Evolutionary conservation across 2,329 filamentous ascomycete species (phyloP).

Genomic region (Drechslerella dactyloides): DNA sequence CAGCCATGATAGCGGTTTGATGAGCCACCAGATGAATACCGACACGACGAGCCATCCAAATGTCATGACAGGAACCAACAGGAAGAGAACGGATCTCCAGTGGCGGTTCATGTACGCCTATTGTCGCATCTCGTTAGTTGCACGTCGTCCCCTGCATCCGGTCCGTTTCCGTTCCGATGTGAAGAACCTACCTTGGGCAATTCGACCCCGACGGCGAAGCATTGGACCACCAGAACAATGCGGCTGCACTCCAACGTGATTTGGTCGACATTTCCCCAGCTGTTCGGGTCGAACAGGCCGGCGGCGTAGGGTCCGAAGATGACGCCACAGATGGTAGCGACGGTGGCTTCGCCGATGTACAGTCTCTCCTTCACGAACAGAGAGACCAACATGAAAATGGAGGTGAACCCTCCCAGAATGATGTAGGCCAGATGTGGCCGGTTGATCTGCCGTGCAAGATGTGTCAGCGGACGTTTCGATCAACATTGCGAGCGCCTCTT

Average conservation of each 20-base stretch:
- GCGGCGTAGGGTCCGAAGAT: slow-evolving; percentile 87
- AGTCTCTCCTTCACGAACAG: slow-evolving; percentile 97
- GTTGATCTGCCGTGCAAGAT: slow-evolving; percentile 66
- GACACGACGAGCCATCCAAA: slow-evolving; percentile 93
- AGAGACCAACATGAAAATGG: slow-evolving; percentile 97
- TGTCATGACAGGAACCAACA: slow-evolving; percentile 95
- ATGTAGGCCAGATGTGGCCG: slow-evolving; percentile 97
- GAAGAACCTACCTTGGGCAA: slow-evolving; percentile 68
- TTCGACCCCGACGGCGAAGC: slow-evolving; percentile 89
- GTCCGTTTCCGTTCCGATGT: neutral
- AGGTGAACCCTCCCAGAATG: slow-evolving; percentile 96
- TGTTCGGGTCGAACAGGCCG: slow-evolving; percentile 75
- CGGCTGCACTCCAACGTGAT: slow-evolving; percentile 88
- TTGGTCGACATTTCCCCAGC: slow-evolving; percentile 84
- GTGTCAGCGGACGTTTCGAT: slow-evolving; percentile 16
- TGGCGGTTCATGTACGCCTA: slow-evolving; percentile 88
- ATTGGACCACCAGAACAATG: slow-evolving; percentile 88
- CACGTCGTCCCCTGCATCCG: neutral
- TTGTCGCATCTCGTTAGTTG: slow-evolving; percentile 54
- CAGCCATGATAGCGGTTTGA: slow-evolving; percentile 79
- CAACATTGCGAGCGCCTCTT: slow-evolving; percentile 1
- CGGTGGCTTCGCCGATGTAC: slow-evolving; percentile 97
- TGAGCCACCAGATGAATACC: slow-evolving; percentile 92
- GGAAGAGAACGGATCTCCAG: slow-evolving; percentile 87
- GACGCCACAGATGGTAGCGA: slow-evolving; percentile 84